Base-by-base conservation (phyloP, 2,329 filamentous ascomycete genomes). In the Ceratocystis smalleyi region DNA sequence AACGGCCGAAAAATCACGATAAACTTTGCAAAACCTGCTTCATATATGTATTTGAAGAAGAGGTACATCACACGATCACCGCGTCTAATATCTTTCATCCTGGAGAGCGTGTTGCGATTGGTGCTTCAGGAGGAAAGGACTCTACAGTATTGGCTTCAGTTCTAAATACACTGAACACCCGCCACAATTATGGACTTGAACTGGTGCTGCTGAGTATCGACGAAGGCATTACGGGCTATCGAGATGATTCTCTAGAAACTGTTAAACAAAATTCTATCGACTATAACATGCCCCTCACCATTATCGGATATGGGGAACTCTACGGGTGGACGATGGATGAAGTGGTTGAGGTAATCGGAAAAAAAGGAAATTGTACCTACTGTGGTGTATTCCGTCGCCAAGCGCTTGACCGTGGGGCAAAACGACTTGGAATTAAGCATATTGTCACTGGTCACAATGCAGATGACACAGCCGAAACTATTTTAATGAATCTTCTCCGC, bases 241-340 rank as follows among this genome's bases (percentile, higher is more conserved):
- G 95, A 67, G 95, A 99, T 72, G 94, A 99, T 75, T 95, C 89
- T 60, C 78, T 99, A 19, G 91, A 97, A 75, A 97, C 94, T 0
- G 94, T 99, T 57, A 96, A 96, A 79, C 81, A 92, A 66, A 97
- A 99, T 74, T 89, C 91, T 0, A 74, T 82, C 12, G 91, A 97
- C 74, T 96, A 97, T 75, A 84, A 87, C 1, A 95, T 99, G 87
- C 84, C 88, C 0, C 77, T 99, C 60, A 89, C 90, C 70, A 95
- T 99, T 64, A 84, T 99, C 61, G 91, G 92, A 61, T 99, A 99
- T 71, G 87, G 86, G 63, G 88, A 96, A 71, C 78, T 99, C 8
- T 99, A 99, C 73, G 94, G 92, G 7, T 99, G 94, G 94, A 96
- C 91, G 0, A 99, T 99, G 94, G 94, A 99, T 71, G 90, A 97